These are phyloP conservation scores for Prunus persica DNA, from an alignment of 306 rosid genomes.

Conservation along the genomic window DNA sequence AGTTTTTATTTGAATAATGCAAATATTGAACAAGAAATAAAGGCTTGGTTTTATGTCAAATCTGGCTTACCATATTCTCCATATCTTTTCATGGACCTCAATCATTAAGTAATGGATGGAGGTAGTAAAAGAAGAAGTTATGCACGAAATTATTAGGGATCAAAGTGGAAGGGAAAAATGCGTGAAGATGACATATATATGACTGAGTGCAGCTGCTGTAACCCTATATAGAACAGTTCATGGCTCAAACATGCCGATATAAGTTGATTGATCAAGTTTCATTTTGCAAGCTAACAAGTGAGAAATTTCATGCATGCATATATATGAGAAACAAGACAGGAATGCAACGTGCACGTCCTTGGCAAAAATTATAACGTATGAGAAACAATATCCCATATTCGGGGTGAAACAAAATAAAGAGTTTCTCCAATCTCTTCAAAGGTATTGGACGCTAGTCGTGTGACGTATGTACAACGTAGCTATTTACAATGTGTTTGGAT, in stretches of 20 bases:
- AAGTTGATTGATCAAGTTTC: background rate
- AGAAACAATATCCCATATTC: too few relatives aligned
- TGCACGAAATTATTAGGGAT: background rate
- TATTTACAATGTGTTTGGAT: too few relatives aligned
- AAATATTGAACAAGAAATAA: background rate
- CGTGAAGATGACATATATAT: background rate
- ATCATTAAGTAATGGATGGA: background rate
- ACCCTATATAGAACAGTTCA: too few relatives aligned
- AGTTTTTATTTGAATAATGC: background rate
- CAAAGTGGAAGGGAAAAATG: background rate
- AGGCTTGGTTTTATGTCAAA: background rate
- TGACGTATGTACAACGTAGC: too few relatives aligned
- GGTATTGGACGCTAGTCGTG: too few relatives aligned
- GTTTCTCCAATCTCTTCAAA: too few relatives aligned
- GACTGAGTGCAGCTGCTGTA: background rate
- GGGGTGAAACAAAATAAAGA: too few relatives aligned
- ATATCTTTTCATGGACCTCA: constrained; percentile 8
- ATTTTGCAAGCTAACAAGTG: background rate
- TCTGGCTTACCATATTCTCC: background rate
- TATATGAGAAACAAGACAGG: too few relatives aligned
- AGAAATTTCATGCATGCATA: too few relatives aligned
- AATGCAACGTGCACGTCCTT: too few relatives aligned
- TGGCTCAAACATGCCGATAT: background rate
- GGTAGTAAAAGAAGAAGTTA: background rate
- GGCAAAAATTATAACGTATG: too few relatives aligned